Conservation (phyloP, 805 yeast species). For the Metschnikowia similis region DNA sequence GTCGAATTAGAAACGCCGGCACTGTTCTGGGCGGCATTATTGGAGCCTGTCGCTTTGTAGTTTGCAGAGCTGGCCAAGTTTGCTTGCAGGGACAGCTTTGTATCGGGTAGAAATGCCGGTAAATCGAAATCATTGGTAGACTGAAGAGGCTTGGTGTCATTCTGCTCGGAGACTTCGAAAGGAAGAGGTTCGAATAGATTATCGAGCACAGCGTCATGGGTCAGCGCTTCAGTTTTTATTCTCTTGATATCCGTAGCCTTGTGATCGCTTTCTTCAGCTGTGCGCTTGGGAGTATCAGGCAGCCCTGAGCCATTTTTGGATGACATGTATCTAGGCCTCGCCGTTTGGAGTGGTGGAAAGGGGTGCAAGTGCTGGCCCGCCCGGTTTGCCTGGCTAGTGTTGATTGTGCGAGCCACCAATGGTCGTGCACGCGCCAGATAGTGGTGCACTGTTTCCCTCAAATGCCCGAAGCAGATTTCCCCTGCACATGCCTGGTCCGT, state of each 20-base stretch:
- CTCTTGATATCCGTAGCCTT: slow-evolving; percentile 7
- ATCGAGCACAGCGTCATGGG: slow-evolving; percentile 10
- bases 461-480: not conserved
- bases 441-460: not conserved
- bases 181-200: slow-evolving; percentile 19
- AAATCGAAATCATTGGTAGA: slow-evolving; percentile 8
- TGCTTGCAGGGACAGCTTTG: slow-evolving; percentile 1
- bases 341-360: not conserved
- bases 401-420: not conserved
- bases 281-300: slow-evolving; percentile 10
- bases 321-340: not conserved
- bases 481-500: not conserved
- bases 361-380: not conserved
- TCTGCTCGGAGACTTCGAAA: slow-evolving; percentile 12
- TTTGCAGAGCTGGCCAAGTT: not conserved
- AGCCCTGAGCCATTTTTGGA: slow-evolving; percentile 4
- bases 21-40: not conserved
- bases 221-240: slow-evolving; percentile 10
- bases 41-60: not conserved
- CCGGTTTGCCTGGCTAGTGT: not conserved
- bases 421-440: not conserved
- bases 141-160: slow-evolving; percentile 1
- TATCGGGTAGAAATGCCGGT: slow-evolving; percentile 14
- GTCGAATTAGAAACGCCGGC: not conserved
- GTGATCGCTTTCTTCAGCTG: slow-evolving; percentile 7